Percentiles rank a stretch among this genome's conserved stretches.
Evolutionary conservation across 23 red algal species (phyloP).

Genomic region (Rhodosorus marinus): DNA sequence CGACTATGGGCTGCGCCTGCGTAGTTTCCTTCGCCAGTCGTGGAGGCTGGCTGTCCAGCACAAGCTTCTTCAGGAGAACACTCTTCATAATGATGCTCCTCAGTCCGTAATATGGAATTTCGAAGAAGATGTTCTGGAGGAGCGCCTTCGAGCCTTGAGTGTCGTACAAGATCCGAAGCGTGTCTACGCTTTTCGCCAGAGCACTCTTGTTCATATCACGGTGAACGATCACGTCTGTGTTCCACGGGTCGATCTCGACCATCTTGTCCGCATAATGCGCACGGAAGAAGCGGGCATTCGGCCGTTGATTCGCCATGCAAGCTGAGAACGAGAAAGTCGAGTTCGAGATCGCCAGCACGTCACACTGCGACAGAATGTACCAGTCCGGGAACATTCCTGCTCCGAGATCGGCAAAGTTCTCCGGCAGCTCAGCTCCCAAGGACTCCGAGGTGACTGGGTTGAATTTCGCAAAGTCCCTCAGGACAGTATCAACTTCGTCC

Average conservation of each 20-base stretch:
- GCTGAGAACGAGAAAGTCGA: slow-evolving; percentile 91
- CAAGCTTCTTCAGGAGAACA: too few species aligned
- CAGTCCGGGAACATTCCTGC: slow-evolving; percentile 98
- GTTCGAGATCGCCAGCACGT: slow-evolving; percentile 95
- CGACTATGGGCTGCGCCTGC: too few species aligned
- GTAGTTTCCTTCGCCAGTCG: too few species aligned
- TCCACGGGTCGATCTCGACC: slow-evolving; percentile 68
- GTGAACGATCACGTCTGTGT: slow-evolving; percentile 81
- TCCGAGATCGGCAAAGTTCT: slow-evolving; percentile 19
- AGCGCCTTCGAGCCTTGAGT: slow-evolving; percentile 62
- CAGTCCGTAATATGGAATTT: slow-evolving; percentile 77
- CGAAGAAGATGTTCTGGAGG: slow-evolving; percentile 67
- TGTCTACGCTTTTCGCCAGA: slow-evolving; percentile 15
- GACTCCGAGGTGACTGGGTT: slow-evolving; percentile 51
- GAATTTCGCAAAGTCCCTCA: slow-evolving; percentile 76
- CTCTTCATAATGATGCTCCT: slow-evolving; percentile 73
- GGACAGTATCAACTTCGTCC: slow-evolving; percentile 66
- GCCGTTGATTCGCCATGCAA: slow-evolving; percentile 61
- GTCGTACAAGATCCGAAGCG: slow-evolving; percentile 79
- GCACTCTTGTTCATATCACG: slow-evolving; percentile 29
- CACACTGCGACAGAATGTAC: slow-evolving; percentile 82
- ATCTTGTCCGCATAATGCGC: slow-evolving; percentile 79
- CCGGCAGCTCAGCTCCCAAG: slow-evolving; percentile 48
- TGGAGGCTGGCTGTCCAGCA: too few species aligned
- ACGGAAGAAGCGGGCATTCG: slow-evolving; percentile 64